Percentiles rank a stretch among this genome's conserved stretches.
Conservation (phyloP, 352 stramenopile species). For the Phytophthora melonis region DNA sequence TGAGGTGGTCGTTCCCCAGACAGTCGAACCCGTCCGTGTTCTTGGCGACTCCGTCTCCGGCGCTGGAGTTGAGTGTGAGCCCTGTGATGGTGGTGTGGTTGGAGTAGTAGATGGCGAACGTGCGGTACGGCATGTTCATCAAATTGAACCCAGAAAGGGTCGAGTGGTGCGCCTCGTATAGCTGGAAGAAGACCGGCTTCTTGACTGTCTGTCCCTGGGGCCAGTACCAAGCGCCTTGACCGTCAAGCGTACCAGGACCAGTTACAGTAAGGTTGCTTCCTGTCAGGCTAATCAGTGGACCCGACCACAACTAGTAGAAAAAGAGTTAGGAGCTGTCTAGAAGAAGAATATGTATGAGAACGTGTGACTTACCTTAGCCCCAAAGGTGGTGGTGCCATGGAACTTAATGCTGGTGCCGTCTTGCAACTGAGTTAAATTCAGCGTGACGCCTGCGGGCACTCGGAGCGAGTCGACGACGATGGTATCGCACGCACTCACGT, state of each 20-base stretch:
- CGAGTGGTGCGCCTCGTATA: not conserved
- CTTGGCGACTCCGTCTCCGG: not conserved
- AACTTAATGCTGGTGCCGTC: not conserved
- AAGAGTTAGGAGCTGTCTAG: not conserved
- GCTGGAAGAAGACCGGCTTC: not conserved
- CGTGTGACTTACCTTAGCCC: not conserved
- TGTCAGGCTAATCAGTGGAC: not conserved
- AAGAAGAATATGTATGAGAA: not conserved
- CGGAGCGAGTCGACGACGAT: not conserved
- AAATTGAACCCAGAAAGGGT: not conserved
- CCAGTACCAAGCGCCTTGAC: not conserved
- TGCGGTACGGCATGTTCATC: slow-evolving; percentile 1
- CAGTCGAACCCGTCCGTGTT: not conserved
- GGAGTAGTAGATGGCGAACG: not conserved
- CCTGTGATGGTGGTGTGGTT: not conserved
- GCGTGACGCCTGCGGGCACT: not conserved
- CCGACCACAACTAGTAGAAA: not conserved
- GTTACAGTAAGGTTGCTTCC: not conserved
- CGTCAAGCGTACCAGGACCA: slow-evolving; percentile 2
- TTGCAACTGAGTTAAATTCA: not conserved
- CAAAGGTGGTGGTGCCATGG: slow-evolving; percentile 1
- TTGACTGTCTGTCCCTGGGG: not conserved
- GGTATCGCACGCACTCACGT: not conserved
- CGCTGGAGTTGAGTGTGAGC: not conserved
- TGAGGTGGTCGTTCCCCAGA: not conserved